Conservation (phyloP, 176 grass and related monocot genomes). For the Eragrostis curvula region DNA sequence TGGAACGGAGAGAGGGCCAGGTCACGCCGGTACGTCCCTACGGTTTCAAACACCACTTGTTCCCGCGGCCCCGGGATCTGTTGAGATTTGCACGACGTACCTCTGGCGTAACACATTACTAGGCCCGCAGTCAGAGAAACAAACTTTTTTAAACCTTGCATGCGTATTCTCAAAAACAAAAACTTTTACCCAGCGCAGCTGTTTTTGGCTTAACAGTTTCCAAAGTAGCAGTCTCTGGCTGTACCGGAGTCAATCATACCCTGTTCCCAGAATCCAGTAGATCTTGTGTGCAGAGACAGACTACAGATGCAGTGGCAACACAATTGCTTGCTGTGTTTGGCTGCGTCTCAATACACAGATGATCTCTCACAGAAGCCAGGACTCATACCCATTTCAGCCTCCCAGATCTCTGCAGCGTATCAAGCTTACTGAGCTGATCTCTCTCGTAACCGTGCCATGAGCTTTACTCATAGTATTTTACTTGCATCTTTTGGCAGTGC, state of each 20-base stretch:
- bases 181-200: no score
- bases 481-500: constrained; percentile 8
- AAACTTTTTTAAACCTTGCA: not conserved
- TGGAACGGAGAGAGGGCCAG: not conserved
- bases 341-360: not conserved
- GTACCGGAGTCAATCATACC: not conserved
- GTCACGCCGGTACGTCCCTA: not conserved
- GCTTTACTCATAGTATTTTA: constrained; percentile 36
- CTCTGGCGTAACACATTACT: not conserved
- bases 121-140: not conserved
- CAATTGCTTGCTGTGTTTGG: not conserved
- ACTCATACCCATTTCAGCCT: constrained; percentile 6
- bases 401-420: constrained; percentile 31
- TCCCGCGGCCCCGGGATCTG: constrained; percentile 9
- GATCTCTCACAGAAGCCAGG: not conserved
- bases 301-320: not conserved
- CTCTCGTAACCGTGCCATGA: not conserved
- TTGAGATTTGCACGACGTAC: not conserved
- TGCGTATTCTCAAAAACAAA: not conserved
- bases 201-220: not conserved
- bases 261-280: not conserved
- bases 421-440: constrained; percentile 5
- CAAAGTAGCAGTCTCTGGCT: not conserved
- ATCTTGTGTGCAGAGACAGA: constrained; percentile 20
- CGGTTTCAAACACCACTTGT: not conserved